These are phyloP conservation scores for Claviceps africana DNA, from an alignment of 2,329 filamentous ascomycete genomes.

Conservation along the genomic window DNA sequence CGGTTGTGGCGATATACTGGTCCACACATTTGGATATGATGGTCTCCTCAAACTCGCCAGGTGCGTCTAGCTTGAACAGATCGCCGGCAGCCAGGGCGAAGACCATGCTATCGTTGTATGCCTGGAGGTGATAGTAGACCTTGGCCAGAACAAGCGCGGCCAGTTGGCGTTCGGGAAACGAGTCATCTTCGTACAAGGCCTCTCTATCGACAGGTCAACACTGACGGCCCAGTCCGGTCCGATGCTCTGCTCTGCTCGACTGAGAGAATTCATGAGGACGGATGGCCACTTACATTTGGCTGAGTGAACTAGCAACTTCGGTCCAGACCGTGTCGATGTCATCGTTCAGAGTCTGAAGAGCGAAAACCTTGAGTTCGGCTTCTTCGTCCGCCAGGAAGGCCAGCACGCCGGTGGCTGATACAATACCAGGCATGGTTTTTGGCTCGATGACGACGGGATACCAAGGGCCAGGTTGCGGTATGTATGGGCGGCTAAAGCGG, in stretches of 20 bases:
- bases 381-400: slow-evolving; percentile 94
- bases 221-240: too few relatives aligned
- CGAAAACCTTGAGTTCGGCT: slow-evolving; percentile 85
- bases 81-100: slow-evolving; percentile 92
- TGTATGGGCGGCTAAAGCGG: background rate
- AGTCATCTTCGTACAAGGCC: slow-evolving; percentile 91
- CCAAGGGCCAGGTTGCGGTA: slow-evolving; percentile 3
- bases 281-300: slow-evolving; percentile 59
- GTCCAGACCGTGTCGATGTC: slow-evolving; percentile 97
- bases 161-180: slow-evolving; percentile 84
- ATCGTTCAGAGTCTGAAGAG: slow-evolving; percentile 85
- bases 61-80: slow-evolving; percentile 81
- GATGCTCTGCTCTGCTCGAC: background rate
- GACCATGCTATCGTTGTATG: slow-evolving; percentile 98
- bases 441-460: background rate
- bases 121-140: slow-evolving; percentile 97
- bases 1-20: slow-evolving; percentile 75
- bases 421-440: slow-evolving; percentile 69
- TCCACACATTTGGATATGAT: slow-evolving; percentile 98
- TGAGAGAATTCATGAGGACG: background rate
- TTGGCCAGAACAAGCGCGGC: slow-evolving; percentile 91
- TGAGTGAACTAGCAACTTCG: slow-evolving; percentile 83
- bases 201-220: slow-evolving; percentile 46
- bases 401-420: slow-evolving; percentile 86
- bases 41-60: slow-evolving; percentile 94